Conservation (phyloP, 2,329 filamentous ascomycete genomes). For the Bipolaris victoriae region DNA sequence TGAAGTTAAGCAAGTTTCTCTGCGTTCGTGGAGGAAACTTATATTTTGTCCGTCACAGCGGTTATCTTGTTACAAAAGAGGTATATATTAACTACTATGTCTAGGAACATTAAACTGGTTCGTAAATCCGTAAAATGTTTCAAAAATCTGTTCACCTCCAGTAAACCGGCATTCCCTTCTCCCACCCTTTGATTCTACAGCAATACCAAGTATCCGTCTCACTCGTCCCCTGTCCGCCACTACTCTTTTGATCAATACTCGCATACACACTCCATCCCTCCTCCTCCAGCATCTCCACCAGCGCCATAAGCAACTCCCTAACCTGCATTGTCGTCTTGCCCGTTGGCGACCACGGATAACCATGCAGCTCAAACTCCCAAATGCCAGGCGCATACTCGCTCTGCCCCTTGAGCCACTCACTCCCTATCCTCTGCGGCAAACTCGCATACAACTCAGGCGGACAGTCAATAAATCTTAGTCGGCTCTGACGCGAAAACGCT, state of each 20-base stretch:
- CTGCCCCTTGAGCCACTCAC: conserved; percentile 17
- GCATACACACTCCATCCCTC: conserved; percentile 51
- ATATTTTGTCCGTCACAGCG: no score
- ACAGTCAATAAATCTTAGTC: conserved; percentile 45
- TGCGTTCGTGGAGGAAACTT: no score
- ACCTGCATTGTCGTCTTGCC: conserved; percentile 48
- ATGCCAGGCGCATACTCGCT: conserved; percentile 22
- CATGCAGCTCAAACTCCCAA: conserved; percentile 45
- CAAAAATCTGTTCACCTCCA: conserved; percentile 1
- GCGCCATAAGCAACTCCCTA: conserved; percentile 42
- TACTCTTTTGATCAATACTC: conserved; percentile 45
- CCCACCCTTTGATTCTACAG: conserved; percentile 30
- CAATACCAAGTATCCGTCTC: conserved; percentile 38
- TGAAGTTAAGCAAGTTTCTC: no score
- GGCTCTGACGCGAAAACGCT: conserved; percentile 36
- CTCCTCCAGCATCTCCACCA: conserved; percentile 35
- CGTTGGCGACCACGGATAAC: conserved; percentile 40
- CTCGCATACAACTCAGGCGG: conserved; percentile 15
- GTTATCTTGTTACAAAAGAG: no score
- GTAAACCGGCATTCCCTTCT: conserved; percentile 29
- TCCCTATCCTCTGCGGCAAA: conserved; percentile 18
- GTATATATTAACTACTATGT: no score
- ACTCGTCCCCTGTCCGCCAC: conserved; percentile 21
- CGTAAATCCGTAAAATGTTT: background rate
- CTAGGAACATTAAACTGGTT: no score